Conservation (phyloP, 768 basidiomycete species). For the Dacryopinax primogenitus region DNA sequence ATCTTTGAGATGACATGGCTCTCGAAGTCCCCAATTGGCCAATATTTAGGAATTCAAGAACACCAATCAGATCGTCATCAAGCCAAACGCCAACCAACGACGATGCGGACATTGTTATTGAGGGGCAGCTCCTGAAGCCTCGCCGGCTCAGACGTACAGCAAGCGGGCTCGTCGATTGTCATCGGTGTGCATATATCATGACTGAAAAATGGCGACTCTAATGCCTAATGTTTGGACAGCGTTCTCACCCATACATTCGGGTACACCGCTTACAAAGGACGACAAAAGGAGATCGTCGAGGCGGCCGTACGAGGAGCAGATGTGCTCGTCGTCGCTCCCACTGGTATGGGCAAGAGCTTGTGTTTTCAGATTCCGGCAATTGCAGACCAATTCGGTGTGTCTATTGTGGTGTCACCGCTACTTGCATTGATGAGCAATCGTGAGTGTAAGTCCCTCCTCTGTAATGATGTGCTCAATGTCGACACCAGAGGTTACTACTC, state of each 20-base stretch:
- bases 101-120: background rate
- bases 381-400: slow-evolving; percentile 39
- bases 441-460: slow-evolving; percentile 27
- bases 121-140: background rate
- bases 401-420: slow-evolving; percentile 60
- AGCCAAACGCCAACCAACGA: background rate
- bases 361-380: slow-evolving; percentile 79
- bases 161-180: background rate
- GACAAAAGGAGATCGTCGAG: slow-evolving; percentile 62
- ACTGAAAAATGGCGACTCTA: background rate
- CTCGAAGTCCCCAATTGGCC: background rate
- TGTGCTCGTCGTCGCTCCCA: slow-evolving; percentile 70
- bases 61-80: background rate
- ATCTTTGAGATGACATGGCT: background rate
- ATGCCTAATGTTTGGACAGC: background rate
- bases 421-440: slow-evolving; percentile 76
- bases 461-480: background rate
- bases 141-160: background rate
- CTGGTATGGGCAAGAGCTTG: slow-evolving; percentile 84
- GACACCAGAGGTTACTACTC: slow-evolving; percentile 46
- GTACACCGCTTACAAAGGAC: slow-evolving; percentile 55
- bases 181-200: background rate
- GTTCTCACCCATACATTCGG: slow-evolving; percentile 45
- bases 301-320: slow-evolving; percentile 56
- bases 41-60: background rate